Evolutionary conservation across 495 filamentous ascomycete genomes (phyloP).

Genomic region (Aspergillus homomorphus): DNA sequence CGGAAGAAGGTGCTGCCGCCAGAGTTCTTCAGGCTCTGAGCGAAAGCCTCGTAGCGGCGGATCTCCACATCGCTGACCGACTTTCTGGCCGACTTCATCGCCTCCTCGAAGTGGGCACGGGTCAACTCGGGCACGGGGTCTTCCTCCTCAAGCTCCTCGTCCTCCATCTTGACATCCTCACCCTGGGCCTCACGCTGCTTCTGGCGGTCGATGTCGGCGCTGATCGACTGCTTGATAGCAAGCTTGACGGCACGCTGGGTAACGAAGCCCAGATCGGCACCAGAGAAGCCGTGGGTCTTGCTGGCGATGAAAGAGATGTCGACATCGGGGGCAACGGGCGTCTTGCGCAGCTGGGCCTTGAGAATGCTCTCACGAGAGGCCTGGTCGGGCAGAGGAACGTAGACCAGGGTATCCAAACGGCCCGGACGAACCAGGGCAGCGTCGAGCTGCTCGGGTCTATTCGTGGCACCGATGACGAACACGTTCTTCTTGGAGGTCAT

Average conservation of each 20-base stretch:
- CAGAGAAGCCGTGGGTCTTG: conserved; percentile 98
- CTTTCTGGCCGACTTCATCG: conserved; percentile 87
- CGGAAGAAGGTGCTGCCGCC: conserved; percentile 95
- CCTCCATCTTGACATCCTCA: conserved; percentile 71
- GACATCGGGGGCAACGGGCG: conserved; percentile 83
- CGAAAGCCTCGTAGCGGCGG: conserved; percentile 95
- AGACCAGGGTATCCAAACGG: conserved; percentile 97
- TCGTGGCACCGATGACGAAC: conserved; percentile 98
- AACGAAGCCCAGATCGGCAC: conserved; percentile 98
- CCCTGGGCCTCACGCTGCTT: conserved; percentile 88
- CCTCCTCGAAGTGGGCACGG: conserved; percentile 96
- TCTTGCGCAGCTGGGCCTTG: conserved; percentile 97
- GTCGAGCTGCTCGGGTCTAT: conserved; percentile 97
- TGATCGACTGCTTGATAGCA: conserved; percentile 97
- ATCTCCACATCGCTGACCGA: conserved; percentile 97
- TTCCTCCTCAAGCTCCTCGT: conserved; percentile 71
- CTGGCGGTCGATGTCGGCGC: conserved; percentile 77
- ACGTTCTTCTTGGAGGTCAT: conserved; percentile 99
- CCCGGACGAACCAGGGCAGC: conserved; percentile 96
- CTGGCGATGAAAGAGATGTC: conserved; percentile 88
- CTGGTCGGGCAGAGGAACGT: conserved; percentile 94
- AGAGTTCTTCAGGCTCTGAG: conserved; percentile 97
- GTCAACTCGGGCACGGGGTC: conserved; percentile 97
- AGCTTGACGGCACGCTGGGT: conserved; percentile 99
- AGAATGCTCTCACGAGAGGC: conserved; percentile 81